Base-by-base conservation (phyloP, 1,139 yeast species). In the Nematodospora anomalae region DNA sequence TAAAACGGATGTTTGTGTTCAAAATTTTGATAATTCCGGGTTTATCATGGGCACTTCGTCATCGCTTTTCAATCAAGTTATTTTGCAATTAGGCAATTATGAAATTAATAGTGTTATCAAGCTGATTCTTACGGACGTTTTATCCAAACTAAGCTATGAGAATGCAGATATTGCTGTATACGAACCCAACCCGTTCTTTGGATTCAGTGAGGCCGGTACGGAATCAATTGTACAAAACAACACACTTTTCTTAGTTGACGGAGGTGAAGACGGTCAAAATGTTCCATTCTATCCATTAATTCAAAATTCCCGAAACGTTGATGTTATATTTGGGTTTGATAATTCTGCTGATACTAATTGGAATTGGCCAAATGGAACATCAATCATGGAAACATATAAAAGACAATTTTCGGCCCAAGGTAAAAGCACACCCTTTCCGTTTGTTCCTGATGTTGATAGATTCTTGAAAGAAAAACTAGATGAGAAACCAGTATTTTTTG, bases 191-290 rank as follows among this genome's bases (percentile, higher is more conserved):
- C 76, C 76, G 6, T 70, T 68, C 46, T 51, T 46, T 33, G 46
- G 52, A 3, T 43, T 48, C n/a, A 45, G 47, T 5, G 46, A 51
- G 13, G 52, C 48, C 28, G 51, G 51, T 10, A 47, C 47, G 37
- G 53, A 50, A 20, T 47, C 50, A 35, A 57, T 71, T 39, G 44
- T 58, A 35, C 37, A 50, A 35, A 54, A 58, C 50, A 69, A 72
- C 4, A 64, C 75, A 3, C 67, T 89, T 30, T 76, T 62, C 52
- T 68, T 88, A 42, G 90, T 81, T n/a, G 97, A 89, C 55, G 96
- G 96, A 42, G 96, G 96, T 46, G 90, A 83, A 58, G 96, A 86
- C 60, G 60, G 58, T 10, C 92, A 88, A 56, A 84, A 83, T 49
- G 71, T 89, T 21, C 97, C 97, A 7, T 63, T 87, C 31, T 69